Percentiles rank a stretch among this genome's conserved stretches.
These are phyloP conservation scores for Ganoderma boninense DNA, from an alignment of 1,284 basidiomycete species.

Conservation along the genomic window DNA sequence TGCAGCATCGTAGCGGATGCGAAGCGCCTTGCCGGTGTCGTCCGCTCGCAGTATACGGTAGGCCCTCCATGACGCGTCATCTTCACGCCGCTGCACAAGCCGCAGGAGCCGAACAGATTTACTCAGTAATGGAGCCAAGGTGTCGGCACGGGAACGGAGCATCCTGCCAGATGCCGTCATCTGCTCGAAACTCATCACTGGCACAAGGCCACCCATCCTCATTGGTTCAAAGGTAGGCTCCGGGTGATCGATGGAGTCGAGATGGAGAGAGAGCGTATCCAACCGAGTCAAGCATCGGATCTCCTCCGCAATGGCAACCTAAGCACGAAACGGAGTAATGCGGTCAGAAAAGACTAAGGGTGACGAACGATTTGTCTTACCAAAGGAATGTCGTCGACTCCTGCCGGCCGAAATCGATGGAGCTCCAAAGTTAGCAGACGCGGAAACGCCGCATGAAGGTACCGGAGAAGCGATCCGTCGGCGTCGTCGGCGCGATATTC, in stretches of 20 bases:
- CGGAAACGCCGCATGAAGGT: not conserved
- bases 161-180: not conserved
- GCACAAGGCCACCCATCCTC: not conserved
- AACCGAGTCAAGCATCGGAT: not conserved
- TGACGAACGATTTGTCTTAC: not conserved
- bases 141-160: not conserved
- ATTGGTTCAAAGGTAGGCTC: not conserved
- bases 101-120: not conserved
- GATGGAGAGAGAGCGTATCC: not conserved
- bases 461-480: not conserved
- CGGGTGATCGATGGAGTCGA: not conserved
- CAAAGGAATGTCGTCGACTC: not conserved
- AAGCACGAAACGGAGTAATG: not conserved
- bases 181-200: not conserved
- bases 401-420: not conserved
- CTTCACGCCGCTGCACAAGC: not conserved
- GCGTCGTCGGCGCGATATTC: constrained; percentile 1
- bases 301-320: not conserved
- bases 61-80: not conserved
- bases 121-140: not conserved
- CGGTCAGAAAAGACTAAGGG: not conserved
- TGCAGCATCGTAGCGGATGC: not conserved
- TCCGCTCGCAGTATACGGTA: not conserved
- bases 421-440: not conserved
- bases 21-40: too few species aligned